Percentiles rank a stretch among this genome's conserved stretches.
Evolutionary conservation across 2,329 filamentous ascomycete species (phyloP).

Genomic region (Daldinia eschscholtzii): DNA sequence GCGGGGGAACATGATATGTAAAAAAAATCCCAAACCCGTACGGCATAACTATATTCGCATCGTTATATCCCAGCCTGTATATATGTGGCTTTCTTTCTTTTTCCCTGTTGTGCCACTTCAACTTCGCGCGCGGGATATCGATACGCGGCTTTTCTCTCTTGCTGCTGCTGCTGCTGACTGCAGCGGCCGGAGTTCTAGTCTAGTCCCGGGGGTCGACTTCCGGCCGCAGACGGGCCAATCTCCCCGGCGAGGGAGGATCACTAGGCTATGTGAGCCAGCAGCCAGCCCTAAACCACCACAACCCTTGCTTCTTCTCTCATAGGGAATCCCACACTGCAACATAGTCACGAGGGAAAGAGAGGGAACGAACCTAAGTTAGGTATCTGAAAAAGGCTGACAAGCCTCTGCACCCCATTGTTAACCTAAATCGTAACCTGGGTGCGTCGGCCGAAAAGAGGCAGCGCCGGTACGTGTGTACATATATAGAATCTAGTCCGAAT

Average conservation of each 20-base stretch:
- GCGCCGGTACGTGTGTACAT: too few relatives aligned
- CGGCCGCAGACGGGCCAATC: conserved; percentile 15
- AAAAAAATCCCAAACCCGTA: not conserved
- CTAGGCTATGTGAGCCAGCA: not conserved
- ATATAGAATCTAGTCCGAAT: not conserved
- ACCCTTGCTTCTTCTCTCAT: not conserved
- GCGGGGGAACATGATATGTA: too few relatives aligned
- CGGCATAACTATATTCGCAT: conserved; percentile 8
- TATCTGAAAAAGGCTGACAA: not conserved
- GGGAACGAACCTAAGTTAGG: too few relatives aligned
- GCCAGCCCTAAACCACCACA: conserved; percentile 6
- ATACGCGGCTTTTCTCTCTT: conserved; percentile 14
- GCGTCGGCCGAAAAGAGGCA: not conserved
- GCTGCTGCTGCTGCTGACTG: conserved; percentile 26
- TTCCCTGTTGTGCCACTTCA: conserved; percentile 29
- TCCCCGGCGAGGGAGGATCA: not conserved
- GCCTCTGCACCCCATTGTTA: not conserved
- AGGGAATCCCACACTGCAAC: conserved; percentile 11
- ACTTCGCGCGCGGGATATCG: conserved; percentile 8
- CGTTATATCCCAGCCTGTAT: not conserved
- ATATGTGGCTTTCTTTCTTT: not conserved
- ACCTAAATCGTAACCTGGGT: not conserved
- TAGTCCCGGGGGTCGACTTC: conserved; percentile 20
- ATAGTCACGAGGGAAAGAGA: conserved; percentile 3
- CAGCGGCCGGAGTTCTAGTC: conserved; percentile 23